Base-by-base conservation (phyloP, 345 rosid genomes). In the Clarkia xantiana region DNA sequence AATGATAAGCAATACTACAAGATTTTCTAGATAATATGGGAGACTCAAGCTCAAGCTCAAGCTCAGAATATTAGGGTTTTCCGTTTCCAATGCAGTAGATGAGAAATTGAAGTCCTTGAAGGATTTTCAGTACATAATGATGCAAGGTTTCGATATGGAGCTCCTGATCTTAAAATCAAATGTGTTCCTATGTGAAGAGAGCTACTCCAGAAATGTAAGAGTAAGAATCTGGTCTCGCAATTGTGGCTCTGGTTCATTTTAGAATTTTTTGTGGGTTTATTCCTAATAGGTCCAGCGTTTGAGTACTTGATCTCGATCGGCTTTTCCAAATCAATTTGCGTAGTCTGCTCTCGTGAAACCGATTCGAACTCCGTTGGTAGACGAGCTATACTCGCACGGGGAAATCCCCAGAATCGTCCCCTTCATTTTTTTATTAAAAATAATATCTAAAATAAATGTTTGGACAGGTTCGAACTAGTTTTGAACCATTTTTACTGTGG, bases 221-320 rank as follows among this genome's bases (percentile, higher is more conserved):
- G 82, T n/a, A 76, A 40, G 62, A 57, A 14, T 58, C 47, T 7
- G 73, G 68, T 3, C 40, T 47, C 10, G 70, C 62, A 6, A 48
- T 80, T 6, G 70, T 64, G 18, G 65, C 63, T 19, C 58, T 80
- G 38, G 75, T 75, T 25, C 42, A 52, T 42, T 80, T 80, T 58
- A 80, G 45, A 68, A 80, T 45, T 80, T 29, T 80, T 74, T 41
- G 82, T 76, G 22, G 80, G 83, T 11, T 38, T 80, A 52, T 76
- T 80, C 56, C 48, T 80, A 18, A 76, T 76, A 82, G 80, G 83
- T 23, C 62, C 64, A 18, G 67, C 62, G 1, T 43, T 72, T 38
- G 58, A 62, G 9, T 71, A 76, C 10, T 45, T 76, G 36, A 59
- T 75, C 19, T 66, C 80, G 7, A 66, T 70, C 58, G 63, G 67